Evolutionary conservation across 129 eudicot species (phyloP).

Genomic region (Tanacetum coccineum): DNA sequence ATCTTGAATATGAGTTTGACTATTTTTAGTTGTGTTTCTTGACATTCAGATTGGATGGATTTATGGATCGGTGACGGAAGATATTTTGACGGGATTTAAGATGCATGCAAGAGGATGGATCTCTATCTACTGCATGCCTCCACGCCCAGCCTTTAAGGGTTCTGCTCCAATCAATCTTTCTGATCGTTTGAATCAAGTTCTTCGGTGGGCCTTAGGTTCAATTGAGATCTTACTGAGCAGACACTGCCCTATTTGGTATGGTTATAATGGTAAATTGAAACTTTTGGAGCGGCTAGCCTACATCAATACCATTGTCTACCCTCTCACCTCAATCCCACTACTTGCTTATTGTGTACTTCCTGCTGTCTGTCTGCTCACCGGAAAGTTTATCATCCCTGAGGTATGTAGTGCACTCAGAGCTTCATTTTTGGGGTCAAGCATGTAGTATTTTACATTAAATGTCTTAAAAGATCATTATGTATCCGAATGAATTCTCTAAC

Average conservation of each 20-base stretch:
- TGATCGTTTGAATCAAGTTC: slow-evolving; percentile 75
- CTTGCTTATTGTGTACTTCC: slow-evolving; percentile 69
- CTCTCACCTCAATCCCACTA: slow-evolving; percentile 66
- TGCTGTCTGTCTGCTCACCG: slow-evolving; percentile 70
- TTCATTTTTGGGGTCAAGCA: neutral
- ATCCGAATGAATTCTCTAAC: no score
- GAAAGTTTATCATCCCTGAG: slow-evolving; percentile 68
- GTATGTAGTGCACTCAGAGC: slow-evolving; percentile 22
- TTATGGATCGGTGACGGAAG: slow-evolving; percentile 77
- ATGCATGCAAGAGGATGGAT: slow-evolving; percentile 80
- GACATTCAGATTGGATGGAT: slow-evolving; percentile 64
- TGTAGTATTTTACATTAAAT: no score
- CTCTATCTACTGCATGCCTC: slow-evolving; percentile 75
- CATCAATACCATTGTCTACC: slow-evolving; percentile 67
- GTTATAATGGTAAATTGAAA: slow-evolving; percentile 54
- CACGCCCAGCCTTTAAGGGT: slow-evolving; percentile 73
- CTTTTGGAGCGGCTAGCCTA: slow-evolving; percentile 61
- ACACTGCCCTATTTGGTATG: slow-evolving; percentile 83
- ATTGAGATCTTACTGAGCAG: slow-evolving; percentile 65
- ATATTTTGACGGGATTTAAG: slow-evolving; percentile 73
- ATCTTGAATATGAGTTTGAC: neutral
- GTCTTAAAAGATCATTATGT: no score
- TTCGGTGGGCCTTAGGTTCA: slow-evolving; percentile 81
- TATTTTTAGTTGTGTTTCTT: slow-evolving; percentile 9
- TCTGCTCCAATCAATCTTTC: slow-evolving; percentile 88